Evolutionary conservation across 2,329 filamentous ascomycete genomes (phyloP), one percentile per base, ranked within the genome.

Genomic region (Blastomyces parvus): DNA sequence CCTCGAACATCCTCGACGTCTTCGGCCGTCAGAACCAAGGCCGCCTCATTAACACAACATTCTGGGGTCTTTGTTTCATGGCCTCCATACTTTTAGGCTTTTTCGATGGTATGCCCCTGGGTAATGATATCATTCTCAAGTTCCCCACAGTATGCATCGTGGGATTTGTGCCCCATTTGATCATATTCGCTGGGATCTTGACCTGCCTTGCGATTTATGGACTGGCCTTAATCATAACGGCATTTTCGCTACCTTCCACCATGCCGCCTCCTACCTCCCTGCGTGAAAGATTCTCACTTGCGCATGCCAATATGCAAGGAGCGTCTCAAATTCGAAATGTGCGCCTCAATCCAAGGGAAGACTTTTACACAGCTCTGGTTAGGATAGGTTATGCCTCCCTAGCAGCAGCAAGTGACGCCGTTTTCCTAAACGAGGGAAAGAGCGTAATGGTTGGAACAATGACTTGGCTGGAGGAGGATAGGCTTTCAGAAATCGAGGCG

Each of bases 81-180:
- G 81, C 81, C 46, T 88, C 89, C 42, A 91, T 97, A 67, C 77
- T 88, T 2, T 91, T 88, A 84, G 92, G 90, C 66, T 85, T 90
- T 42, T 71, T 85, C 44, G 74, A 74, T 62, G 72, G 77, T 22
- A 77, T 77, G 14, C 74, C 79, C n/a, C 66, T 77, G n/a, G 74
- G 74, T 55, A 75, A 74, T 36, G 77, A 77, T 67, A 76, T 68
- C 61, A 81, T 96, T 13, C 80, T 97, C 52, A 85, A 90, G 65
- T 97, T 96, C 67, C 94, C 94, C 3, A 97, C 92, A 0, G 91
- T 97, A 50, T 97, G 90, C 70, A 91, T 97, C 64, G 88, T 97
- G 38, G 91, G 93, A 0, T 97, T 97, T 73, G 88, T 97, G 44
- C 94, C 94, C 0, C 93, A 97, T 74, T 82, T 97, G n/a, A 79